phyloP scores from a whole-genome alignment of 257 asterid species.

The Solanum ahanhuiri region DNA sequence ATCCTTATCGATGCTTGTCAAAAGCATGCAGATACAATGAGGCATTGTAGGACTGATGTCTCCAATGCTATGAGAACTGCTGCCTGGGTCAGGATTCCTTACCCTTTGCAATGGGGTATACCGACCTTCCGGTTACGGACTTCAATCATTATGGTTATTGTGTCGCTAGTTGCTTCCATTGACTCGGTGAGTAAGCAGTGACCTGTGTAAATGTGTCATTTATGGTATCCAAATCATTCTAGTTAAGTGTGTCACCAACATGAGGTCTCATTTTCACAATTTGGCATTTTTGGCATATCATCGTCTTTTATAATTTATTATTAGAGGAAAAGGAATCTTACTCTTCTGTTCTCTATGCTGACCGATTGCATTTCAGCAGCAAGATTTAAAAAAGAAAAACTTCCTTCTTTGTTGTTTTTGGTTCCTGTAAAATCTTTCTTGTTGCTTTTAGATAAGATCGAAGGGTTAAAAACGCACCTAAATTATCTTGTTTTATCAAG shows the following conservation, averaged over 20 bases:
- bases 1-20: conserved; percentile 73
- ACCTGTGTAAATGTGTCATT: not conserved
- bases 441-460: not conserved
- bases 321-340: not conserved
- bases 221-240: not conserved
- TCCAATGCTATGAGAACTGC: conserved; percentile 91
- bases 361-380: not conserved
- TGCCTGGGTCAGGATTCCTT: conserved; percentile 92
- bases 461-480: not conserved
- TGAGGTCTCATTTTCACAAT: not conserved
- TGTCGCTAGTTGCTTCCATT: conserved; percentile 71
- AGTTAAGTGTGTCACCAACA: not conserved
- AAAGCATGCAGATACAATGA: conserved; percentile 92
- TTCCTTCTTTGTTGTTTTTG: not conserved
- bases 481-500: not conserved
- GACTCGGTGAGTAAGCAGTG: conserved; percentile 69
- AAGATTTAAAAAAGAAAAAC: not conserved
- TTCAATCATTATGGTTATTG: conserved; percentile 73
- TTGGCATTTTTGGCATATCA: not conserved
- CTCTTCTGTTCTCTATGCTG: not conserved
- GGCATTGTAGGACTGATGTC: conserved; percentile 93
- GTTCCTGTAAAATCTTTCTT: not conserved
- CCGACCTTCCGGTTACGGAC: conserved; percentile 84
- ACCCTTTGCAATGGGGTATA: conserved; percentile 95
- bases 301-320: not conserved